Conservation (phyloP, 257 asterid genomes). For the Forsythia viridissima region DNA sequence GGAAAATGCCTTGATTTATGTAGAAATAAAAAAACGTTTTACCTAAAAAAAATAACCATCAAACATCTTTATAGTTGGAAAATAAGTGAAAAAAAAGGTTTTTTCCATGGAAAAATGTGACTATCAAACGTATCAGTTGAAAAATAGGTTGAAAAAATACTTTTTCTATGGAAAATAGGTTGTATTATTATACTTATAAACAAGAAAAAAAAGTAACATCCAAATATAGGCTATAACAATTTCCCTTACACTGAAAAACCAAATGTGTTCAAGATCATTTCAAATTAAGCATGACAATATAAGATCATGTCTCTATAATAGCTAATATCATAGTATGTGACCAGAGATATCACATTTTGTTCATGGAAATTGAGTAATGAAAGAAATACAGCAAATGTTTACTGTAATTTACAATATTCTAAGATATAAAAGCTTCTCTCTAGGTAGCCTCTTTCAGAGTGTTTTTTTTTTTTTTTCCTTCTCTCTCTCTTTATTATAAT, state of each 20-base stretch:
- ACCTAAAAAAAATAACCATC: too few species aligned
- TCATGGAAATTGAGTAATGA: constrained; percentile 1
- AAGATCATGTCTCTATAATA: neutral
- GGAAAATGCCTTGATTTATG: too few species aligned
- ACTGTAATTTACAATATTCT: neutral
- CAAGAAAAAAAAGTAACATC: too few species aligned
- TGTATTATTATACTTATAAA: too few species aligned
- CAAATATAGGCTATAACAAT: neutral
- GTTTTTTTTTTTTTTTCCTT: neutral
- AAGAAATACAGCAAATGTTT: neutral
- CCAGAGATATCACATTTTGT: neutral
- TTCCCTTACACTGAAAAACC: neutral
- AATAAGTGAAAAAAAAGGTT: too few species aligned
- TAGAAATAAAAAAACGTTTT: too few species aligned
- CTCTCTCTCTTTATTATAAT: neutral
- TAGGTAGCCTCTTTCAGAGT: neutral
- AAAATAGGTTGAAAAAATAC: too few species aligned
- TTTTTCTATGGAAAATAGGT: too few species aligned
- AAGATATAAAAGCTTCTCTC: neutral
- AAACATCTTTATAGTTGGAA: too few species aligned
- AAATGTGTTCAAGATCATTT: neutral
- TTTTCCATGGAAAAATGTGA: too few species aligned
- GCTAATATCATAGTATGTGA: neutral
- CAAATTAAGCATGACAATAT: neutral
- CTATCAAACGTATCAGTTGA: too few species aligned